Conservation (phyloP, 768 basidiomycete species). For the Cantharellus anzutake region DNA sequence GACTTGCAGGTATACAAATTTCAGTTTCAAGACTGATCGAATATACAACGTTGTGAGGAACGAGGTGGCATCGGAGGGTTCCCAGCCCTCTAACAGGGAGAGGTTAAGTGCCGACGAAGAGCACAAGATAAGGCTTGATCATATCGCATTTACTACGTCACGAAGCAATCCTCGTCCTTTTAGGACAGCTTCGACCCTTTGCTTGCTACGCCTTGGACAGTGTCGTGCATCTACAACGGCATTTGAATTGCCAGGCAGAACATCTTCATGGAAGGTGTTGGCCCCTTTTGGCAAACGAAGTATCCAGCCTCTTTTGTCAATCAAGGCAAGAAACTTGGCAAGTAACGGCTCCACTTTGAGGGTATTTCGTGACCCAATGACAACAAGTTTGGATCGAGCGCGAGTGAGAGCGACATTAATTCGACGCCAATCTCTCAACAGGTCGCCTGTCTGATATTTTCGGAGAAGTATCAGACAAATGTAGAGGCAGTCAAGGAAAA, state of each 20-base stretch:
- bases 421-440: constrained; percentile 87
- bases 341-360: constrained; percentile 43
- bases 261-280: not conserved
- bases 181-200: constrained; percentile 1
- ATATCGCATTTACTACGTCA: not conserved
- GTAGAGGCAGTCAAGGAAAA: not conserved
- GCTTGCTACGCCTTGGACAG: not conserved
- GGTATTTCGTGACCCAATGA: constrained; percentile 75
- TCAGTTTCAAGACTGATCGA: too few relatives aligned
- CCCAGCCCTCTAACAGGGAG: too few relatives aligned
- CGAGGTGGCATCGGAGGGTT: too few relatives aligned
- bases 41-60: too few relatives aligned
- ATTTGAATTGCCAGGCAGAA: too few relatives aligned
- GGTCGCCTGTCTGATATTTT: constrained; percentile 55
- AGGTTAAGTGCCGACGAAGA: too few relatives aligned
- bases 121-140: too few relatives aligned
- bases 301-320: constrained; percentile 59
- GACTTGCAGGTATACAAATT: too few relatives aligned
- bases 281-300: constrained; percentile 22
- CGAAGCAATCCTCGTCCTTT: constrained; percentile 6
- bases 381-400: constrained; percentile 73
- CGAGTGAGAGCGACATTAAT: constrained; percentile 96
- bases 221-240: not conserved
- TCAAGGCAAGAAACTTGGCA: constrained; percentile 53
- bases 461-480: not conserved